phyloP scores from a whole-genome alignment of 352 stramenopile genomes.

The Thalassiosira delicatula region DNA sequence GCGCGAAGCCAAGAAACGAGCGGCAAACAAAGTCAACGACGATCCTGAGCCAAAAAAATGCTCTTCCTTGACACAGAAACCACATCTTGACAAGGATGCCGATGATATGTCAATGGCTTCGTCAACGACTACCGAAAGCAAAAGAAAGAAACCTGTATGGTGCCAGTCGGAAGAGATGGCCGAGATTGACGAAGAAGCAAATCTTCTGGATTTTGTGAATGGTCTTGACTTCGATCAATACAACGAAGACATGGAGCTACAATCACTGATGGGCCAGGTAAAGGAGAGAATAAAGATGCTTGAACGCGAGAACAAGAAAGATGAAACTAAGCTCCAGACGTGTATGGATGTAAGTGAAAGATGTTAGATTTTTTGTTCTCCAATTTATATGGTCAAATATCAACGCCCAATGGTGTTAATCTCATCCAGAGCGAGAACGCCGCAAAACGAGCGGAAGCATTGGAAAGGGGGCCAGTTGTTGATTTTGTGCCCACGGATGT shows the following conservation, averaged over 20 bases:
- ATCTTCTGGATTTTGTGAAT: constrained; percentile 93
- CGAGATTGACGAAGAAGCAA: constrained; percentile 86
- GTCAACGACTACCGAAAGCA: constrained; percentile 40
- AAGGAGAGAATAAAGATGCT: constrained; percentile 90
- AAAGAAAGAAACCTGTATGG: constrained; percentile 87
- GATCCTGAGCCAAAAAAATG: no score
- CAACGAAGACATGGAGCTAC: constrained; percentile 88
- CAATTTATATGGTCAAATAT: no score
- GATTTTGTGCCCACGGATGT: constrained; percentile 47
- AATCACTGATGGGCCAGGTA: constrained; percentile 83
- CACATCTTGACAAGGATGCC: no score
- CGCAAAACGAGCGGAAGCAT: constrained; percentile 34
- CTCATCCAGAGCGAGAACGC: constrained; percentile 56
- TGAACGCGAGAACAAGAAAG: constrained; percentile 87
- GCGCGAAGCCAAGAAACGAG: constrained; percentile 63
- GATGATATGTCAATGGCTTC: no score
- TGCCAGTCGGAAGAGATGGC: constrained; percentile 89
- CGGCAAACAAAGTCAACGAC: constrained; percentile 18
- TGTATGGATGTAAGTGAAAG: constrained; percentile 69
- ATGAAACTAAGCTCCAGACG: constrained; percentile 84
- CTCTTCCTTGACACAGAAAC: no score
- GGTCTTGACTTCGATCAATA: constrained; percentile 94
- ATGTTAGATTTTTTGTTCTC: neutral
- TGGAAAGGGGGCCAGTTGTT: constrained; percentile 44
- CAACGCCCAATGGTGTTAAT: neutral